Evolutionary conservation across 148 eudicot species (phyloP).

Genomic region (Cornus florida): DNA sequence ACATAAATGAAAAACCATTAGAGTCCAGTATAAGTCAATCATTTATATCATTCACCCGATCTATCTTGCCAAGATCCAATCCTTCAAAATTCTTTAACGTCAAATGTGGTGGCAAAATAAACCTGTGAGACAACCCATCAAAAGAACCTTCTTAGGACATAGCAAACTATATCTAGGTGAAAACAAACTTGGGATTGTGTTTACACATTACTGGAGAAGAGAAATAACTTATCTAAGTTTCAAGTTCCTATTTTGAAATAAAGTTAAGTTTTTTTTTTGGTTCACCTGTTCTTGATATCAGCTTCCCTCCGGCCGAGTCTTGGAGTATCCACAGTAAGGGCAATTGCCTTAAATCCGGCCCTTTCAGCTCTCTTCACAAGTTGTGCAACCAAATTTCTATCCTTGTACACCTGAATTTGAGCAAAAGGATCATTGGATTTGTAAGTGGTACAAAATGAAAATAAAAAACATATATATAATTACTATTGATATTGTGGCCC

Average conservation of each 20-base stretch:
- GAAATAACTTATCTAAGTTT: too few relatives aligned
- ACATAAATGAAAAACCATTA: neutral
- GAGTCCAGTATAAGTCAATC: neutral
- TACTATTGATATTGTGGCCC: too few relatives aligned
- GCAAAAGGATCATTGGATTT: neutral
- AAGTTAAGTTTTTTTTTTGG: neutral
- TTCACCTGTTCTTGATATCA: constrained; percentile 92
- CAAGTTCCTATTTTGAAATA: neutral
- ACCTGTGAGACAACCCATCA: constrained; percentile 38
- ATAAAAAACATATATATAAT: too few relatives aligned
- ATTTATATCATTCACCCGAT: constrained; percentile 33
- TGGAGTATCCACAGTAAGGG: constrained; percentile 91
- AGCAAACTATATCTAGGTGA: neutral
- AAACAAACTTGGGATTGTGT: neutral
- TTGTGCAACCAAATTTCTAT: constrained; percentile 67
- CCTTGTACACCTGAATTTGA: constrained; percentile 53
- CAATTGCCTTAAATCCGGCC: constrained; percentile 93
- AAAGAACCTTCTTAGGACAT: neutral
- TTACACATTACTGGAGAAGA: too few relatives aligned
- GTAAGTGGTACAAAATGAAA: neutral
- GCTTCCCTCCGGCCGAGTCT: constrained; percentile 91
- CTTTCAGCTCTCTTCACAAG: constrained; percentile 86
- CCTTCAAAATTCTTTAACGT: constrained; percentile 73
- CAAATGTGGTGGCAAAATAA: constrained; percentile 61
- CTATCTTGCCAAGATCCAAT: constrained; percentile 58